phyloP scores from a whole-genome alignment of 2,329 filamentous ascomycete genomes.

The Epichloe scottii region DNA sequence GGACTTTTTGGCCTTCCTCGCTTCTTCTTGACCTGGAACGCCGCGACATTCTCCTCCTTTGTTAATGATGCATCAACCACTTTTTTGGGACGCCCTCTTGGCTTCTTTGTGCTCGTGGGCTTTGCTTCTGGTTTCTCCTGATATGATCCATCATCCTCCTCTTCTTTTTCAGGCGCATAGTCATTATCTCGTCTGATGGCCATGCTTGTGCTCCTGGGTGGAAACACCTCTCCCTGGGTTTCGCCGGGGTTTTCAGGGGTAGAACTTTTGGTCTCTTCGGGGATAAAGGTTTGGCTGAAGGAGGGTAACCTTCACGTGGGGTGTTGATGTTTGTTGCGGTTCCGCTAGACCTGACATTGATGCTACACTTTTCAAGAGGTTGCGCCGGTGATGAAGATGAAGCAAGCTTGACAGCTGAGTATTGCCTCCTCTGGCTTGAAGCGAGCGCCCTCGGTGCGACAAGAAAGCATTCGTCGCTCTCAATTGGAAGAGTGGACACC shows the following conservation, averaged over 20 bases:
- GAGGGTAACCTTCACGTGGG: constrained; percentile 9
- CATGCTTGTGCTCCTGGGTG: background rate
- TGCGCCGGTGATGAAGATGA: constrained; percentile 9
- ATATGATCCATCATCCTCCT: constrained; percentile 9
- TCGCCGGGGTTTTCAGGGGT: background rate
- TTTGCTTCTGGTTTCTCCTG: constrained; percentile 3
- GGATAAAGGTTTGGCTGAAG: background rate
- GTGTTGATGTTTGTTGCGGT: constrained; percentile 25
- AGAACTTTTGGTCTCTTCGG: background rate
- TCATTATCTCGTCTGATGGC: background rate
- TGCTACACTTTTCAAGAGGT: background rate
- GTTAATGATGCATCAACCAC: constrained; percentile 4
- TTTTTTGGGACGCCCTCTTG: constrained; percentile 21
- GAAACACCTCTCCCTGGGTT: background rate
- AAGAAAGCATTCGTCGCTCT: constrained; percentile 18
- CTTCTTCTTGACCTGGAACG: constrained; percentile 18
- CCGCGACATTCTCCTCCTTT: constrained; percentile 1
- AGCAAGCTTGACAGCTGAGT: constrained; percentile 14
- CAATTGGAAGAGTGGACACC: constrained; percentile 11
- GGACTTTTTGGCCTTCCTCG: constrained; percentile 29
- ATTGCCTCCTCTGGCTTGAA: constrained; percentile 25
- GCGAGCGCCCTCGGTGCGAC: constrained; percentile 22
- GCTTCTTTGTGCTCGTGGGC: constrained; percentile 15
- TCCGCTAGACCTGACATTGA: constrained; percentile 17
- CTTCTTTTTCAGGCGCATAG: background rate